Base-by-base conservation (phyloP, 306 rosid species). In the Adenanthera pavonina region DNA sequence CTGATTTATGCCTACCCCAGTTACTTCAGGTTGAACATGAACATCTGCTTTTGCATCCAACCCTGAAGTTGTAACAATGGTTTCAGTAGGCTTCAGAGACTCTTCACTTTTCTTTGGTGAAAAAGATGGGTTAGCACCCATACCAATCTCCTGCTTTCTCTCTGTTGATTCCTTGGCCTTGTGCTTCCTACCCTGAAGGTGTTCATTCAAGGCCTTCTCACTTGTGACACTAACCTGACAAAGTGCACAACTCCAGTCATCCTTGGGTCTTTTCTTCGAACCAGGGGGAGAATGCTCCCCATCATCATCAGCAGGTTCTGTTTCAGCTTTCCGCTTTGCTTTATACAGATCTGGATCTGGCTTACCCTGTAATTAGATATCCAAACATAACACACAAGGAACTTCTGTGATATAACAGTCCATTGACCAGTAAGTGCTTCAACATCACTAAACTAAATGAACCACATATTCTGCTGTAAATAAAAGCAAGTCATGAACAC, bases 181-280 rank as follows among this genome's bases (percentile, higher is more conserved):
- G 89, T 91, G 98, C 88, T 82, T 94, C 89, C 20, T 92, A 36
- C 98, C 94, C 2, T 77, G 82, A 69, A 91, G 83, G 82, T 94
- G 97, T 3, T 69, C 72, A 14, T 75, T 75, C 33, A 94, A 84
- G 15, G 2, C 70, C 19, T 14, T 81, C 85, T 91, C 83, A 44
- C 80, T 47, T 0, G 86, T 12, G 40, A 85, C 78, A 38, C 78
- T 82, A 36, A 92, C 85, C 2, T 53, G 80, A 86, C 97, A 94
- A 1, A 91, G 52, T 1, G 82, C 86, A 78, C 98, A 94, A 57
- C 87, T 92, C 94, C 89, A 92, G 68, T 84, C 90, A 47, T 80
- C 87, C 81, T 78, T 85, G 64, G 83, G 75, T 76, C 84, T 86
- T 80, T 88, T 86, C 78, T 64, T 85, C 83, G 83, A 44, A 76